A percentile compares a stretch with the other conserved stretches of the same genome.
These are phyloP conservation scores for Tetradesmus lagerheimii DNA, from an alignment of 139 green algal genomes.

Conservation along the genomic window DNA sequence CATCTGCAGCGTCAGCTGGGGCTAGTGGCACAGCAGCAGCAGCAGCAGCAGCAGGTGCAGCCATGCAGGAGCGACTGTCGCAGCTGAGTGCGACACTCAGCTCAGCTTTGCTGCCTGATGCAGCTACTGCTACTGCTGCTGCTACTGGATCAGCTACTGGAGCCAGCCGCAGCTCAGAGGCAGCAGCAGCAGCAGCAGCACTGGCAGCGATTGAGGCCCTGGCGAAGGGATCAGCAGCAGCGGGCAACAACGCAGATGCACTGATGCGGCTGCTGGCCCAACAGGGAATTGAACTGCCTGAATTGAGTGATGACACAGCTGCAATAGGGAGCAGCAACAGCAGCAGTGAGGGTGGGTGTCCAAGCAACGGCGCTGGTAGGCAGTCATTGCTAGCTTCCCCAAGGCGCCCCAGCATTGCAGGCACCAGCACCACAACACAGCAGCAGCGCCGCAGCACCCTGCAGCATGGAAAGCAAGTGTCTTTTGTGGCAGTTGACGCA, in stretches of 20 bases:
- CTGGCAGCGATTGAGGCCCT: not conserved
- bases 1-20: not conserved
- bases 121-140: not conserved
- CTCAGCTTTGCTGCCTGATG: not conserved
- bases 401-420: not conserved
- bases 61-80: not conserved
- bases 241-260: not conserved
- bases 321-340: not conserved
- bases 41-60: not conserved
- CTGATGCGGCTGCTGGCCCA: not conserved
- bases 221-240: not conserved
- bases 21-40: not conserved
- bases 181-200: slow-evolving; percentile 20
- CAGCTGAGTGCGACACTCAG: not conserved
- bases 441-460: not conserved
- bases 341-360: not conserved
- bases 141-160: not conserved
- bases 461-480: not conserved
- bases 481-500: not conserved
- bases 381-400: not conserved
- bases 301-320: not conserved
- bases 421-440: not conserved
- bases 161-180: not conserved
- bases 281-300: not conserved
- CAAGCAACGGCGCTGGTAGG: not conserved